Base-by-base conservation (phyloP, 257 asterid genomes). In the Solanum pinnatisectum region DNA sequence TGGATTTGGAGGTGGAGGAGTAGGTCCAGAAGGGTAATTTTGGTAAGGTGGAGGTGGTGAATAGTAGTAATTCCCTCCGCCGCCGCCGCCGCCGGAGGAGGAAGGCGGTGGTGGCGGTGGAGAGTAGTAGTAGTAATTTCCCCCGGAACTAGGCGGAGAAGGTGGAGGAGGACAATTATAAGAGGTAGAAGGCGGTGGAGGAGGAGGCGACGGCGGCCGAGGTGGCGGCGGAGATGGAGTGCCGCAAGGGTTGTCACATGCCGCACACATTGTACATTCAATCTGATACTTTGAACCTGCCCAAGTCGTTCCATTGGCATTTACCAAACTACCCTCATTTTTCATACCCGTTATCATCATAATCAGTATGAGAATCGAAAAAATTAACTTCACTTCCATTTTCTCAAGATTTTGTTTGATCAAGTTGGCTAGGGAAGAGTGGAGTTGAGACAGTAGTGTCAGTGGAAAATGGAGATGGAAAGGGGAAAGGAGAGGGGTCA, bases 1-100 rank as follows among this genome's bases (percentile, higher is more conserved):
- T 25, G 98, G 98, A 88, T 95, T 97, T 20, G 99, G 99, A 10
- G 99, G 98, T 71, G 99, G 98, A 18, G 98, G 97, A 23, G 92
- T 56, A 1, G 94, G 96, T 5, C 98, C 99, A 18, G 93, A 18
- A 36, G 92, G 94, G 86, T 88, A 88, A 87, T 74, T 79, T 23
- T 76, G 73, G 83, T 86, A 52, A 4, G 90, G 84, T 6, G 97
- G 93, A 15, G 92, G 84, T 77, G 77, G 87, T 77, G 88, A 88
- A 89, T 91, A 89, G 85, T 65, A 71, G 89, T 65, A 46, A n/a
- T 68, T 33, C 2, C 89, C 87, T 0, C 59, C 59, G 13, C 42
- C 42, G 3, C 59, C 59, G 8, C 60, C 63, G 1, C 63, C 63
- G 10, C 22, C 20, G 3, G 3, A 49, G 22, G 59, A 49, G 18